Base-by-base conservation (phyloP, 2,329 filamentous ascomycete species). In the Elsinoe necatrix region DNA sequence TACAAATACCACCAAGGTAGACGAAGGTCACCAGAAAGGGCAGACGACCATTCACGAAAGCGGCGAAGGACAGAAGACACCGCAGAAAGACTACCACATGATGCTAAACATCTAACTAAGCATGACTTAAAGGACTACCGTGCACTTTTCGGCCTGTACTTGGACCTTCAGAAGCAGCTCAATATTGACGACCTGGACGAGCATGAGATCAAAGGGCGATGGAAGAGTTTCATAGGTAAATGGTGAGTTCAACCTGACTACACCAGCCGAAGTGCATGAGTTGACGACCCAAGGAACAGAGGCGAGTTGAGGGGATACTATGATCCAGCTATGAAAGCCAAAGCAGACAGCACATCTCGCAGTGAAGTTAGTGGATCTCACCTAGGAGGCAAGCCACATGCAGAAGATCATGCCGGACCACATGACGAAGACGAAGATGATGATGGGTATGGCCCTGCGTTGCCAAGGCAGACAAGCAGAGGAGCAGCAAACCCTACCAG, bases 271-370 rank as follows among this genome's bases (percentile, higher is more conserved):
- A 37, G 55, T 47, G 47, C 25, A 4, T 41, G 34, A 61, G 63
- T 77, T 83, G 69, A 82, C 74, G 3, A 69, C 63, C 63, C 65
- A 69, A 86, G 83, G 83, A 98, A 98, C 74, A 81, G 83, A 64
- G 86, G 84, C 67, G 88, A 92, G 72, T 76, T 97, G 61, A 86
- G 87, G 3, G 89, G 89, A 47, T 98, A 92, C 92, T 98, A 97
- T 71, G 89, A 95, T 66, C 87, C 90, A 6, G 80, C 80, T 58
- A 87, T 83, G 61, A 82, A 88, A 60, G 69, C 77, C 61, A 77
- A 73, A 57, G 79, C 78, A 16, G 72, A 76, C 60, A 39, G 25
- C 3, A 14, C 16, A 34, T 21, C 20, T 20, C 12, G 43, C 14
- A 7, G 21, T 4, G 11, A 55, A 7, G 12, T 6, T 7, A 25